Conservation (phyloP, 371 early-diverging fungal genomes). For the Circinella minor region DNA sequence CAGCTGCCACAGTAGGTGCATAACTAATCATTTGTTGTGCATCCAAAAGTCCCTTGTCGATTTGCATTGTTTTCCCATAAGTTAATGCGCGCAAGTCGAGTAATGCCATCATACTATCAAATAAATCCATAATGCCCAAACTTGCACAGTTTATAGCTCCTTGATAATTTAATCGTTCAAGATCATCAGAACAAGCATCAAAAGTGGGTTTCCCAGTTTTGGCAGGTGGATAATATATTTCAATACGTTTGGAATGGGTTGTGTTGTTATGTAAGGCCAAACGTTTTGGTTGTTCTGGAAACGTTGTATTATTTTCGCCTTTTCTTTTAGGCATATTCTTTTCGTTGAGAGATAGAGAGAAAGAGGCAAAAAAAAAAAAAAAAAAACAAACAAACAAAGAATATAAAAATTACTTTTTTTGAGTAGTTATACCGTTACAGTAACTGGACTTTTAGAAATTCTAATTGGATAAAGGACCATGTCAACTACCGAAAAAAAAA, state of each 20-base stretch:
- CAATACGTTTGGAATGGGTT: background rate
- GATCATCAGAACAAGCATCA: background rate
- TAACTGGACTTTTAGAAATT: too few relatives aligned
- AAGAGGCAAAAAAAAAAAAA: too few relatives aligned
- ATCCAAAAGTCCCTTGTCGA: slow-evolving; percentile 8
- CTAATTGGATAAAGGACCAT: too few relatives aligned
- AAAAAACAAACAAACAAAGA: too few relatives aligned
- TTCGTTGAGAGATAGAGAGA: too few relatives aligned
- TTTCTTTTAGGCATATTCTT: background rate
- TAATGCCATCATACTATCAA: background rate
- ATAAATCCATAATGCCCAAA: background rate
- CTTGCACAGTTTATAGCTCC: background rate
- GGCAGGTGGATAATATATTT: background rate
- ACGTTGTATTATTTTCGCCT: background rate
- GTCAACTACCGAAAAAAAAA: too few relatives aligned
- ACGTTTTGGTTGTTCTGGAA: background rate
- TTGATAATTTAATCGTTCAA: background rate
- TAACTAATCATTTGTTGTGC: slow-evolving; percentile 8
- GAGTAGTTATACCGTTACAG: too few relatives aligned
- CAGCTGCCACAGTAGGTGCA: slow-evolving; percentile 9
- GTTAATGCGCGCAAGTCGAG: slow-evolving; percentile 13
- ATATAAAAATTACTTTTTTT: too few relatives aligned
- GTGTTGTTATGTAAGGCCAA: background rate
- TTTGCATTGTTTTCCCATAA: background rate
- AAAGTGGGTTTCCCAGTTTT: background rate